Conservation (phyloP, 345 rosid genomes). For the Schrenkiella parvula region DNA sequence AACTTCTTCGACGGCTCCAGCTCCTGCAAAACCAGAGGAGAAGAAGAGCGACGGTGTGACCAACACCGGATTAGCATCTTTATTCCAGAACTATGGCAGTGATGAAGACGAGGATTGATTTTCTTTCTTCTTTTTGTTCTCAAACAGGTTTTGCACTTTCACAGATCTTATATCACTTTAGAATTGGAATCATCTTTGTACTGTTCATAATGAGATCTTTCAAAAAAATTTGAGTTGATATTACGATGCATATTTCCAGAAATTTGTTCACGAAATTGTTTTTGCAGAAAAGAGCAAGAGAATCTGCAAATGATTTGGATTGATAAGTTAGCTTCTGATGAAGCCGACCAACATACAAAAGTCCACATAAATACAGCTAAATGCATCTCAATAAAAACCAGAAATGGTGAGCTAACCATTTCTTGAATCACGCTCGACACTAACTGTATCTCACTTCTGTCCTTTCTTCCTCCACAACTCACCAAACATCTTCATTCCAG, state of each 20-base stretch:
- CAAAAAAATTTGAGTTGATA: not conserved
- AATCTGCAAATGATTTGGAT: conserved; percentile 3
- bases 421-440: not conserved
- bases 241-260: not conserved
- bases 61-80: conserved; percentile 41
- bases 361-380: conserved; percentile 25
- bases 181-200: not conserved
- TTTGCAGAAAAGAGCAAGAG: conserved; percentile 9
- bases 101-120: conserved; percentile 51
- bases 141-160: not conserved
- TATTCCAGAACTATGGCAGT: conserved; percentile 61
- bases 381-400: conserved; percentile 14
- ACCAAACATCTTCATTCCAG: conserved; percentile 79
- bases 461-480: conserved; percentile 84
- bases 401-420: conserved; percentile 41
- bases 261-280: not conserved
- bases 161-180: conserved; percentile 1
- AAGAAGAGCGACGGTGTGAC: conserved; percentile 24
- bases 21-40: conserved; percentile 34
- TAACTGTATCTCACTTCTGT: conserved; percentile 43
- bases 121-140: not conserved
- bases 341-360: conserved; percentile 9
- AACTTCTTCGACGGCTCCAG: conserved; percentile 4
- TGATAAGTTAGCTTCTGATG: conserved; percentile 12
- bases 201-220: conserved; percentile 5